Conservation (phyloP, 2,329 filamentous ascomycete genomes). For the Monascus ruber region DNA sequence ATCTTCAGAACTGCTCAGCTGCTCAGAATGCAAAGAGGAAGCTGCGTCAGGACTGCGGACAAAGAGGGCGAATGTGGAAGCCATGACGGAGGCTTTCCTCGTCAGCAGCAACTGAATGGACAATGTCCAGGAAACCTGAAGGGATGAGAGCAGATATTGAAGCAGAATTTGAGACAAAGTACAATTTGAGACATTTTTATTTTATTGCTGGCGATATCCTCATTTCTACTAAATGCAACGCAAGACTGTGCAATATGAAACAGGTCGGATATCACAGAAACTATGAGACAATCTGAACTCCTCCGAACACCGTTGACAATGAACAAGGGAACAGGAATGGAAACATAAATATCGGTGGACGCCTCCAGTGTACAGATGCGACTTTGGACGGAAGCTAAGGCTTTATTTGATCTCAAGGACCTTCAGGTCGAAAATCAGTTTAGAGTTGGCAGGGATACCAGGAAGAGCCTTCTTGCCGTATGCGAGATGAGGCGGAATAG, state of each 20-base stretch:
- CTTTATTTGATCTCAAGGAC: slow-evolving; percentile 69
- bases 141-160: no score
- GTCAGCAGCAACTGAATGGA: no score
- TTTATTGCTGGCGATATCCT: slow-evolving; percentile 22
- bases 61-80: no score
- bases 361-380: no score
- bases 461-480: slow-evolving; percentile 78
- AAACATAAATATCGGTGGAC: no score
- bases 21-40: no score
- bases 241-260: slow-evolving; percentile 18
- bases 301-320: slow-evolving; percentile 13
- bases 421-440: slow-evolving; percentile 85
- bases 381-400: neutral
- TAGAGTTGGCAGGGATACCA: slow-evolving; percentile 85
- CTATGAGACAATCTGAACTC: slow-evolving; percentile 18
- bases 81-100: no score
- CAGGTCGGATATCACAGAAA: slow-evolving; percentile 28
- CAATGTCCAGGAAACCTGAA: no score
- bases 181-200: slow-evolving; percentile 5
- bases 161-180: no score
- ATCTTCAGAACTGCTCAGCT: no score
- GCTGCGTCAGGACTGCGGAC: no score
- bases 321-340: slow-evolving; percentile 3
- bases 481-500: slow-evolving; percentile 73
- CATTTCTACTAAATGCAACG: slow-evolving; percentile 19